These are phyloP conservation scores for Podaxis sp. DNA, from an alignment of 768 basidiomycete species.

Conservation along the genomic window DNA sequence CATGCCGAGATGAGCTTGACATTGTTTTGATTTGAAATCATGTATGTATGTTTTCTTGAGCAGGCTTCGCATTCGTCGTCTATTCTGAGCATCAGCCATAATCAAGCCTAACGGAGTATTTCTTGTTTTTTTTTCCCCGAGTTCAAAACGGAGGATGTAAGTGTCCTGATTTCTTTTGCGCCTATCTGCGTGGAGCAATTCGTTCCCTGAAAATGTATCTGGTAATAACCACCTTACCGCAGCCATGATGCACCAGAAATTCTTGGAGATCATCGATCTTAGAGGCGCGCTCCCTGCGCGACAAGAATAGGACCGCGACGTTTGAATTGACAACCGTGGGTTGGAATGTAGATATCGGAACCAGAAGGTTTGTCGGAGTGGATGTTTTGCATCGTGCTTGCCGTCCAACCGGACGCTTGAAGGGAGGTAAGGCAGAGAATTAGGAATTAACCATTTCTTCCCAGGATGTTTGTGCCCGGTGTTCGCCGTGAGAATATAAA, in stretches of 20 bases:
- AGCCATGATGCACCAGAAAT: background rate
- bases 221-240: constrained; percentile 2
- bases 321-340: background rate
- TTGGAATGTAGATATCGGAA: background rate
- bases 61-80: background rate
- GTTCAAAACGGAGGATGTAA: background rate
- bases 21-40: background rate
- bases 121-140: background rate
- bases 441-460: background rate
- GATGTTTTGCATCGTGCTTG: background rate
- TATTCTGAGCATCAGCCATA: background rate
- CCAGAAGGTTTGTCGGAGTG: background rate
- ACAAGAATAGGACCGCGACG: background rate
- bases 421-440: too few relatives aligned
- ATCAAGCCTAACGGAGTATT: background rate
- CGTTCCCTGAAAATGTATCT: background rate
- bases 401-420: too few relatives aligned
- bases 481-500: background rate
- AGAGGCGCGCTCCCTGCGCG: background rate
- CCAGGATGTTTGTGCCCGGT: background rate
- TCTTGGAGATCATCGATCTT: constrained; percentile 5
- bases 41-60: constrained; percentile 1
- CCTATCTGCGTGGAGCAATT: background rate
- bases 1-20: constrained; percentile 9
- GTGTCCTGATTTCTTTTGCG: background rate